phyloP scores from a whole-genome alignment of 2,329 filamentous ascomycete genomes.

The Sporothrix sp. region DNA sequence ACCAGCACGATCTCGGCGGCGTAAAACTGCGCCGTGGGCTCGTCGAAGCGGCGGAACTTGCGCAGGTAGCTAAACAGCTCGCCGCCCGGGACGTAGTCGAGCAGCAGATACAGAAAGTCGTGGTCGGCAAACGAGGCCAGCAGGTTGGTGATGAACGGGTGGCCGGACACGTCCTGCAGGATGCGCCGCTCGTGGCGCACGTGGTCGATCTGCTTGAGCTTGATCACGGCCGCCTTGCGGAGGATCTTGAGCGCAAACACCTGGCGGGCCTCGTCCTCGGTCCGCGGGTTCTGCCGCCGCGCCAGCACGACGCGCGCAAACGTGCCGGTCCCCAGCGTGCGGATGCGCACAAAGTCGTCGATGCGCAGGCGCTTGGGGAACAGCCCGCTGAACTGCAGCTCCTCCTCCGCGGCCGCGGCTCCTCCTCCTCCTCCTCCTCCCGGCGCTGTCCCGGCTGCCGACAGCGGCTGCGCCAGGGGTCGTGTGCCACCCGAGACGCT shows the following conservation, averaged over 20 bases:
- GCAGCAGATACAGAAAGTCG: conserved; percentile 72
- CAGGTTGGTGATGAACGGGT: conserved; percentile 75
- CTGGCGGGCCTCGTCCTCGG: conserved; percentile 44
- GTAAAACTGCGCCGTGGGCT: conserved; percentile 70
- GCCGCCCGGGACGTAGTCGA: conserved; percentile 74
- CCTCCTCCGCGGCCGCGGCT: conserved; percentile 7
- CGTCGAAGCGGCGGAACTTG: conserved; percentile 68
- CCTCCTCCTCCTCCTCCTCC: background rate
- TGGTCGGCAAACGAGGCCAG: conserved; percentile 69
- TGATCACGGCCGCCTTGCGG: conserved; percentile 63
- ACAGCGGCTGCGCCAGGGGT: background rate
- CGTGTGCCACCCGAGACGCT: background rate
- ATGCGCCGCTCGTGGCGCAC: conserved; percentile 75
- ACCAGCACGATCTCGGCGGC: conserved; percentile 76
- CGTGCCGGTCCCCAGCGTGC: conserved; percentile 69
- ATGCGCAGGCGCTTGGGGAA: conserved; percentile 25
- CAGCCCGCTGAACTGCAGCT: background rate
- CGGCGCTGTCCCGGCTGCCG: background rate
- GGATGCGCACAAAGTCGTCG: conserved; percentile 61
- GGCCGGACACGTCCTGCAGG: conserved; percentile 64
- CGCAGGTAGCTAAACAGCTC: conserved; percentile 79
- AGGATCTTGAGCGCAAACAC: conserved; percentile 79
- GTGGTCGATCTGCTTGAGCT: conserved; percentile 78
- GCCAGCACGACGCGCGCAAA: conserved; percentile 78
- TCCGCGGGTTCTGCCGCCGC: conserved; percentile 44